Conservation (phyloP, 306 rosid species). For the Psophocarpus tetragonolobus region DNA sequence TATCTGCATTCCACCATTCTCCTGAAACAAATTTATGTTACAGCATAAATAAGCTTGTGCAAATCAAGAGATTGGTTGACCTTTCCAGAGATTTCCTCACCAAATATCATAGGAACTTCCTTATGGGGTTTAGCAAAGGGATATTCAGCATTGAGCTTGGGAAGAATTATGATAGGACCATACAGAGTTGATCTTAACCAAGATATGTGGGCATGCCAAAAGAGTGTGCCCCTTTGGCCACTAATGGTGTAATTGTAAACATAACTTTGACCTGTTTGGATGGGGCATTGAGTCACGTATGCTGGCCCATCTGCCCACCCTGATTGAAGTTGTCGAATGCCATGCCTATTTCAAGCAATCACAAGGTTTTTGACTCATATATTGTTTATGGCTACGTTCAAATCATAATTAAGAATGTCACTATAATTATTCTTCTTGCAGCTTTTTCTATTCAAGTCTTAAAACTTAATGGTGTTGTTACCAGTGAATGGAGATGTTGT, state of each 20-base stretch:
- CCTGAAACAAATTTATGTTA: slow-evolving; percentile 38
- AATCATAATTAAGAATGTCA: background rate
- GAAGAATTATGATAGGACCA: slow-evolving; percentile 68
- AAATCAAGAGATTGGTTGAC: background rate
- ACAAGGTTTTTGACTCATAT: background rate
- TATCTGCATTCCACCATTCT: slow-evolving; percentile 79
- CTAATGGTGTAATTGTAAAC: slow-evolving; percentile 68
- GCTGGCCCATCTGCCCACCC: slow-evolving; percentile 59
- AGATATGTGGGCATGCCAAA: slow-evolving; percentile 68
- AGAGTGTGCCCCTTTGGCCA: slow-evolving; percentile 83
- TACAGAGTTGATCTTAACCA: slow-evolving; percentile 72
- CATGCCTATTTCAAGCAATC: slow-evolving; percentile 54
- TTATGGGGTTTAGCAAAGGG: slow-evolving; percentile 48
- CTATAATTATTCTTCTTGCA: background rate
- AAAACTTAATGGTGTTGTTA: slow-evolving; percentile 24
- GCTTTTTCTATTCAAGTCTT: background rate
- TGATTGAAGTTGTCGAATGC: slow-evolving; percentile 53
- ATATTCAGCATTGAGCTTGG: slow-evolving; percentile 53
- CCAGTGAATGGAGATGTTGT: slow-evolving; percentile 73
- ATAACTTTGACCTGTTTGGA: slow-evolving; percentile 64
- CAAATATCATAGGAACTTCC: slow-evolving; percentile 55
- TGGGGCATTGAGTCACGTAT: slow-evolving; percentile 74
- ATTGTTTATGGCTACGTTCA: background rate
- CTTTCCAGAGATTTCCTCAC: slow-evolving; percentile 3
- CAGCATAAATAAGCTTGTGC: slow-evolving; percentile 12